Evolutionary conservation across 208 protist species (phyloP), one percentile per base, ranked within the genome.

Genomic region (Giardia muris): DNA sequence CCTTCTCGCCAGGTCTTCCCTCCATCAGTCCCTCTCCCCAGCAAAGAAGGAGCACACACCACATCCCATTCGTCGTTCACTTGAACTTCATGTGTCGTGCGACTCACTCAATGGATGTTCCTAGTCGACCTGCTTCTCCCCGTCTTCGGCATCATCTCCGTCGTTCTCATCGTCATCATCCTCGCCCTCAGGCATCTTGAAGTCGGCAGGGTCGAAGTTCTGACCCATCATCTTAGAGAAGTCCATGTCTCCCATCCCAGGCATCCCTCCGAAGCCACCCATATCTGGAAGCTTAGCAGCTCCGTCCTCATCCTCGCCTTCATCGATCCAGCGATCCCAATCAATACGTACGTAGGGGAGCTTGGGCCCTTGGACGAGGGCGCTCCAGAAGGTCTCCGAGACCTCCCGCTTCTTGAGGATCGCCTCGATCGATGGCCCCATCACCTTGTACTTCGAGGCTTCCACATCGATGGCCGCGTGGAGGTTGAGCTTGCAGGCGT

Each of bases 321-420:
- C 87, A 46, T 90, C 87, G 87, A 90, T 47, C 87, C 87, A 90
- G 45, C 87, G 87, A 1, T 90, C 87, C 42, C n/a, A 90, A 45
- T 90, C 87, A 46, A 90, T 47, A 1, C 87, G 1, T 22, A 90
- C 87, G 45, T 90, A 90, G 42, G 87, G 87, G 2, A 90, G 87
- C 87, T 90, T 90, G 86, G 2, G 42, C n/a, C 43, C 45, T 2
- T 2, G 4, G 1, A 39, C 1, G 43, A 90, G 1, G 1, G 43
- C 48, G 1, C 45, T 22, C 87, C 87, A 90, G n/a, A 90, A 90
- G 4, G 46, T 46, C n/a, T 90, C 45, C 2, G 0, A n/a, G 2
- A 10, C 87, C 2, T 3, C 44, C n/a, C 48, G 4, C 44, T 90
- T 90, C 2, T 3, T 44, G 45, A 90, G 87, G 45, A 90, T 3